phyloP scores from a whole-genome alignment of 495 filamentous ascomycete genomes.

The Annulohypoxylon moriforme region DNA sequence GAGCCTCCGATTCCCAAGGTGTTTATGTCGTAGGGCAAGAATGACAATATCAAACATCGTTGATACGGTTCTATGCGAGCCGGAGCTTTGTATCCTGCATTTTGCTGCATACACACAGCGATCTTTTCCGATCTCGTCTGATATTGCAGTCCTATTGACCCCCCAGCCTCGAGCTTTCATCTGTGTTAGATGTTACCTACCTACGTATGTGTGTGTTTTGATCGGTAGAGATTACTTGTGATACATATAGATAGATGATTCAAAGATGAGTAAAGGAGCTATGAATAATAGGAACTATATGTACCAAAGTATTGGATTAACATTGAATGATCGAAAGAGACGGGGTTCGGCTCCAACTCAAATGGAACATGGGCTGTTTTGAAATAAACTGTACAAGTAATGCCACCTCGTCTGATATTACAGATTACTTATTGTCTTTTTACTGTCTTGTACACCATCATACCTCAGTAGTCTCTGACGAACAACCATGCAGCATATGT shows the following conservation, averaged over 20 bases:
- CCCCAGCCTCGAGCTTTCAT: neutral
- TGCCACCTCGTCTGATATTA: constrained; percentile 30
- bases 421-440: neutral
- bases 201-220: constrained; percentile 7
- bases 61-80: constrained; percentile 31
- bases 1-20: constrained; percentile 11
- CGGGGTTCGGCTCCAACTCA: constrained; percentile 17
- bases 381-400: constrained; percentile 38
- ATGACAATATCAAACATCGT: constrained; percentile 15
- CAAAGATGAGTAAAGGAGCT: constrained; percentile 4
- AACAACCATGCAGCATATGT: neutral
- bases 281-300: neutral
- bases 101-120: constrained; percentile 20
- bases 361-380: constrained; percentile 41
- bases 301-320: neutral
- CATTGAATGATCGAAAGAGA: neutral
- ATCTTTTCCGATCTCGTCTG: constrained; percentile 35
- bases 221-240: constrained; percentile 10
- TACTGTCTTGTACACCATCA: neutral
- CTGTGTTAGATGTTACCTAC: neutral
- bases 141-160: constrained; percentile 21
- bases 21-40: constrained; percentile 13
- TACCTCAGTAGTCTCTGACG: neutral
- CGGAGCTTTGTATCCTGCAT: constrained; percentile 30
- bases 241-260: neutral